phyloP scores from a whole-genome alignment of 805 yeast species.

The Zygotorulaspora florentina region DNA sequence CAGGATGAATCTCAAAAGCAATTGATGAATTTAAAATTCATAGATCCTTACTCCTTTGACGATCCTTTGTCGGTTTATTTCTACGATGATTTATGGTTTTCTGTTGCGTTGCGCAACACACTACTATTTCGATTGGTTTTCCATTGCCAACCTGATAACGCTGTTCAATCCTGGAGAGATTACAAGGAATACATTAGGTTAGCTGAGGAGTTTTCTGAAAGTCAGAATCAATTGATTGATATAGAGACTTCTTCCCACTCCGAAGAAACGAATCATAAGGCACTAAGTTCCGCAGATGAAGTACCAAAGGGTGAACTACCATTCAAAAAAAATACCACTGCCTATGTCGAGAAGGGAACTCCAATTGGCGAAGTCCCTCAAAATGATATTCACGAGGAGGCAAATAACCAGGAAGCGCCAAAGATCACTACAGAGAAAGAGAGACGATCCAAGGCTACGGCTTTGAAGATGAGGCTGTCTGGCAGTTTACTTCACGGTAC shows the following conservation, averaged over 20 bases:
- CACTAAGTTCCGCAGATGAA: not conserved
- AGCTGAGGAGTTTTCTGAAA: slow-evolving; percentile 49
- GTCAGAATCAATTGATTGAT: slow-evolving; percentile 31
- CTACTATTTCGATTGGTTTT: slow-evolving; percentile 76
- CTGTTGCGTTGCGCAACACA: slow-evolving; percentile 79
- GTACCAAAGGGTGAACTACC: slow-evolving; percentile 8
- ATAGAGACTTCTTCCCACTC: slow-evolving; percentile 17
- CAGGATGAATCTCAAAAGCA: slow-evolving; percentile 8
- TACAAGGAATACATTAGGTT: slow-evolving; percentile 68
- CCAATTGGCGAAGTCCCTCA: slow-evolving; percentile 11
- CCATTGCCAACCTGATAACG: slow-evolving; percentile 92
- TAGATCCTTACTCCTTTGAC: slow-evolving; percentile 84
- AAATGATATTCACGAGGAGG: slow-evolving; percentile 8
- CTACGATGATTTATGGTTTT: slow-evolving; percentile 81
- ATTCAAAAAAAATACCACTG: slow-evolving; percentile 7
- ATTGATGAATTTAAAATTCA: slow-evolving; percentile 38
- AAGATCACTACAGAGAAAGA: slow-evolving; percentile 4
- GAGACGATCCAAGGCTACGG: slow-evolving; percentile 18
- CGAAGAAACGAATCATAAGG: not conserved
- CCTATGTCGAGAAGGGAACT: slow-evolving; percentile 11
- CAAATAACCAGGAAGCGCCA: slow-evolving; percentile 1
- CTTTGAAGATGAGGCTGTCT: slow-evolving; percentile 30
- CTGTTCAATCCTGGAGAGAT: slow-evolving; percentile 85
- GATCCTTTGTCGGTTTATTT: slow-evolving; percentile 85
- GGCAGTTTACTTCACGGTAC: slow-evolving; percentile 32